Evolutionary conservation across 257 asterid genomes (phyloP).

Genomic region (Hygrophila difformis): DNA sequence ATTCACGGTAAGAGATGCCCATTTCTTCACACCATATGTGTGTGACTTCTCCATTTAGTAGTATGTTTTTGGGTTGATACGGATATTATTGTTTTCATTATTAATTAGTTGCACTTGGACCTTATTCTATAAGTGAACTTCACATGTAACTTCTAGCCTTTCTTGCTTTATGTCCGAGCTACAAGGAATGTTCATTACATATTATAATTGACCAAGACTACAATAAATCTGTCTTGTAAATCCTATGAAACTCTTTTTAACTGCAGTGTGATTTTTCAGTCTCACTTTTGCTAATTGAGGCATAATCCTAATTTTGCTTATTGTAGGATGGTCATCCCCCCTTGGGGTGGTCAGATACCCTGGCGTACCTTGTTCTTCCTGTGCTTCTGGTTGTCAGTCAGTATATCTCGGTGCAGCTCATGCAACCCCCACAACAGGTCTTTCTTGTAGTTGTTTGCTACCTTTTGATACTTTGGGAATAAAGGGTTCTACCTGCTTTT

Average conservation of each 20-base stretch:
- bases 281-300: conserved; percentile 3
- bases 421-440: conserved; percentile 98
- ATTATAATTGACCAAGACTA: background rate
- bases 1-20: conserved; percentile 54
- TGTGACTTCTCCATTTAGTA: background rate
- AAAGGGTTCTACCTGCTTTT: conserved; percentile 5
- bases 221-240: background rate
- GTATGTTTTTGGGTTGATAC: conserved; percentile 7
- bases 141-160: background rate
- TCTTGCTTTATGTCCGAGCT: background rate
- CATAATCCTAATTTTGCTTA: conserved; percentile 1
- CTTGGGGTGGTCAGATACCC: conserved; percentile 92
- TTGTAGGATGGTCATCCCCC: conserved; percentile 97
- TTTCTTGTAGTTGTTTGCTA: conserved; percentile 15
- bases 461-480: conserved; percentile 11
- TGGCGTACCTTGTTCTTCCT: conserved; percentile 91
- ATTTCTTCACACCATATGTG: conserved; percentile 14
- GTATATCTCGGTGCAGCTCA: conserved; percentile 79
- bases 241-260: background rate
- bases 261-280: conserved; percentile 5
- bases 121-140: conserved; percentile 3
- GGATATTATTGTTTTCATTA: background rate
- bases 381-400: conserved; percentile 62
- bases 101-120: background rate
- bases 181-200: conserved; percentile 4